phyloP scores from a whole-genome alignment of 495 filamentous ascomycete genomes.

The Penicillium argentinense region DNA sequence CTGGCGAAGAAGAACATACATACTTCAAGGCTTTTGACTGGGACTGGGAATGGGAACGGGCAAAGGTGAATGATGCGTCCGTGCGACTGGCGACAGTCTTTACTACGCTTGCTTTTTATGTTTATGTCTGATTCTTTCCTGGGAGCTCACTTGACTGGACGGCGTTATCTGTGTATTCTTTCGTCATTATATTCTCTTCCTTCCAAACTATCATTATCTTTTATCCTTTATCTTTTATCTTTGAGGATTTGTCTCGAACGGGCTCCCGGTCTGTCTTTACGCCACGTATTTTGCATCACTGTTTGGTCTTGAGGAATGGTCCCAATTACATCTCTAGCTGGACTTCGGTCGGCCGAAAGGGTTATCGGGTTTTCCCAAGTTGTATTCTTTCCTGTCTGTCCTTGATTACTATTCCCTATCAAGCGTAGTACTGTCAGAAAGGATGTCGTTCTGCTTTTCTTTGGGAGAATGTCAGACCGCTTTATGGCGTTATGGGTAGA shows the following conservation, averaged over 20 bases:
- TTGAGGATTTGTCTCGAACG: not conserved
- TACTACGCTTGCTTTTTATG: not conserved
- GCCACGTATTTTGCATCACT: too few species aligned
- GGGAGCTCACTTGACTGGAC: not conserved
- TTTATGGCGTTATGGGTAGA: too few species aligned
- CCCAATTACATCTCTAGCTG: not conserved
- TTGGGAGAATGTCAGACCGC: too few species aligned
- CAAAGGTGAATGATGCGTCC: constrained; percentile 1
- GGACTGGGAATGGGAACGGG: constrained; percentile 5
- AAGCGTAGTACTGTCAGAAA: too few species aligned
- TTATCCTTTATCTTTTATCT: not conserved
- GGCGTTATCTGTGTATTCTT: not conserved
- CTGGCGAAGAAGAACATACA: constrained; percentile 19
- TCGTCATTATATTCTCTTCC: not conserved
- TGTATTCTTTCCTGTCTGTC: too few species aligned
- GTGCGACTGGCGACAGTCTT: not conserved
- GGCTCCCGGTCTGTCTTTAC: not conserved
- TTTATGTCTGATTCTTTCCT: not conserved
- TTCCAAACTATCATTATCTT: too few species aligned
- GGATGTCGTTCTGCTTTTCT: too few species aligned
- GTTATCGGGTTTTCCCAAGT: too few species aligned
- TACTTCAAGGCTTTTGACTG: constrained; percentile 10
- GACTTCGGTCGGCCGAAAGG: too few species aligned
- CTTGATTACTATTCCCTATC: too few species aligned
- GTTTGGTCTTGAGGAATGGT: not conserved